These are phyloP conservation scores for Phytophthora megakarya DNA, from an alignment of 352 stramenopile species.

Conservation along the genomic window DNA sequence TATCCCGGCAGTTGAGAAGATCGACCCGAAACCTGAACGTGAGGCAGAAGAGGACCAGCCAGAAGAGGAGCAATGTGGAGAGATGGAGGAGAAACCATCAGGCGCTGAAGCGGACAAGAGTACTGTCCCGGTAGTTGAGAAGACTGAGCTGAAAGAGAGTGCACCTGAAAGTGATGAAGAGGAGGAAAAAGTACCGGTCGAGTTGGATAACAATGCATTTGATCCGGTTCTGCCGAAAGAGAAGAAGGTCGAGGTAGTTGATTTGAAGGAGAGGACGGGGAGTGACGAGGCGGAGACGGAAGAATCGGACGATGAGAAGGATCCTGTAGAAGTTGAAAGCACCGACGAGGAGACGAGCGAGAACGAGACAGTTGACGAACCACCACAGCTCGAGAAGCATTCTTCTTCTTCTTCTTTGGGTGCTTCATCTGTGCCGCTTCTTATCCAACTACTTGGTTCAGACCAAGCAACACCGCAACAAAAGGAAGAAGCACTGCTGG, in stretches of 20 bases:
- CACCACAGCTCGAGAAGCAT: neutral
- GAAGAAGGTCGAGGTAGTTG: neutral
- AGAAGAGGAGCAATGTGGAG: too few species aligned
- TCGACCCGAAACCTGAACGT: too few species aligned
- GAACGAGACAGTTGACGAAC: neutral
- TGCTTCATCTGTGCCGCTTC: constrained; percentile 12
- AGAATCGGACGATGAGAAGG: neutral
- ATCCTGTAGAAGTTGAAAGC: neutral
- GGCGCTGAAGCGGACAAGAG: too few species aligned
- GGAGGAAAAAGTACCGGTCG: neutral
- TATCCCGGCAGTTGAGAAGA: too few species aligned
- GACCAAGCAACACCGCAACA: neutral
- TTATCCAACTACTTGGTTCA: constrained; percentile 11
- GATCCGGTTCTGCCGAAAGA: neutral
- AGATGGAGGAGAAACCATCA: too few species aligned
- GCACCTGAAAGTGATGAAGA: neutral
- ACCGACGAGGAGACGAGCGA: neutral
- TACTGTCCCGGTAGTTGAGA: too few species aligned
- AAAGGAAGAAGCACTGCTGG: neutral
- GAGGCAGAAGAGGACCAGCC: too few species aligned
- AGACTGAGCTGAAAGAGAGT: too few species aligned
- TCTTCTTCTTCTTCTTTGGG: constrained; percentile 4
- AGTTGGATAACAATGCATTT: neutral
- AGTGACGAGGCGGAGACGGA: neutral
- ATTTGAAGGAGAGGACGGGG: too few species aligned